A percentile compares a stretch with the other conserved stretches of the same genome.
Conservation (phyloP, 2,329 filamentous ascomycete species). For the Diplodia intermedia region DNA sequence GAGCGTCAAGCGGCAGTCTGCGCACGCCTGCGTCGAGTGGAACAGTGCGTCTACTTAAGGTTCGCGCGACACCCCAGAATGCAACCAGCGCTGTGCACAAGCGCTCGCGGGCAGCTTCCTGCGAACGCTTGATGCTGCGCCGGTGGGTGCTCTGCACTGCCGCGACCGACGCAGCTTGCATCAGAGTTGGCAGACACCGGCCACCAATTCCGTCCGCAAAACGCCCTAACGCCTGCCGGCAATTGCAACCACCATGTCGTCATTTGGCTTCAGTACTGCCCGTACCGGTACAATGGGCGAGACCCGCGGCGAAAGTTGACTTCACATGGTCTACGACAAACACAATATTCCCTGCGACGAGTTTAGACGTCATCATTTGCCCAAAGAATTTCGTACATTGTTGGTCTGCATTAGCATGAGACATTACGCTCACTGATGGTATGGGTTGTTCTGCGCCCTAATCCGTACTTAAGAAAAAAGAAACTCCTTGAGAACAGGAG, state of each 20-base stretch:
- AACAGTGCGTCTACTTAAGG: conserved; percentile 16
- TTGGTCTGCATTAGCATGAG: conserved; percentile 22
- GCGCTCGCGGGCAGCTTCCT: not conserved
- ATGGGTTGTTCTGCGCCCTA: not conserved
- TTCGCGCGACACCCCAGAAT: conserved; percentile 13
- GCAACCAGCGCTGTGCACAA: conserved; percentile 12
- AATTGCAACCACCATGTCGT: not conserved
- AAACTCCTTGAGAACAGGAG: conserved; percentile 90
- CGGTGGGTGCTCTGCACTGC: not conserved
- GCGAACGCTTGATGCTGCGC: conserved; percentile 3
- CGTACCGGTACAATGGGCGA: too few species aligned
- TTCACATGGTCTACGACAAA: conserved; percentile 11
- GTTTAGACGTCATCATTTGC: not conserved
- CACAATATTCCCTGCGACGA: conserved; percentile 8
- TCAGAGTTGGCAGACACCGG: conserved; percentile 1
- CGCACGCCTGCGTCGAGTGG: conserved; percentile 13
- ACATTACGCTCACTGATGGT: conserved; percentile 12
- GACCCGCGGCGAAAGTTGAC: not conserved
- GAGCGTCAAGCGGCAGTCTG: conserved; percentile 27
- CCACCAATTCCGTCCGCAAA: conserved; percentile 20
- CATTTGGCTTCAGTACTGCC: not conserved
- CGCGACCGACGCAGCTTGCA: not conserved
- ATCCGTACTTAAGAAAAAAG: conserved; percentile 64
- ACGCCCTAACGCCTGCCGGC: not conserved
- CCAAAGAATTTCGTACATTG: conserved; percentile 4